Base-by-base conservation (phyloP, 2,329 filamentous ascomycete genomes). In the Colletotrichum sp. region DNA sequence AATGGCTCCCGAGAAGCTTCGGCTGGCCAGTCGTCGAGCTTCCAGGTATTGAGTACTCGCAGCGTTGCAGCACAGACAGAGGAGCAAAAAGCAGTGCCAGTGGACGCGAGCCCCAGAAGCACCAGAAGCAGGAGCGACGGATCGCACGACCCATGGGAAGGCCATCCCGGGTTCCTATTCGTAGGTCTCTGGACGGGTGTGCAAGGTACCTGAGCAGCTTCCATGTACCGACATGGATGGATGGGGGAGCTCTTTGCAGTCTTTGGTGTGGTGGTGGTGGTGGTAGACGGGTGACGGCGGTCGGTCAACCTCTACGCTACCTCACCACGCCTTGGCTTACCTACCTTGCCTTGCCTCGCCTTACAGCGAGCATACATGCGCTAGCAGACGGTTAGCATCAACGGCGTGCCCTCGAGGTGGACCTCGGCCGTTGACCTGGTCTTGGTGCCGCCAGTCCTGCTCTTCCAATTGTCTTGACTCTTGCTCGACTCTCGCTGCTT, bases 131-230 rank as follows among this genome's bases (percentile, higher is more conserved):
- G 28, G 48, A 68, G 48, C 28, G 32, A 19, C 52, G 48, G 60
- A 52, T 48, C 55, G 60, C 67, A 60, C 59, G 67, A 70, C 66
- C 39, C 44, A 61, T 22, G 32, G 64, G 22, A n/a, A 32, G 32
- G 44, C 25, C 16, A 57, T 39, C 13, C 74, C n/a, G 39, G 59
- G 22, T 65, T 60, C 59, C 63, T 30, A 73, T 76, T 74, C 28
- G 64, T 28, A 30, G 44, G 44, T 39, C 15, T 73, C 22, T 30
- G 59, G 59, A 64, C 70, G 74, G 70, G 59, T 75, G 74, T 75
- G 74, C 66, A 76, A 71, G 74, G 74, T 75, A 71, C 71, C 71
- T 74, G 71, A 75, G 28, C 52, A 48, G 36, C 52, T 52, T 76
- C 63, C 15, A 67, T 61, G 70, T 71, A 75, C 66, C 72, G 71